These are phyloP conservation scores for Rhizophagus clarus DNA, from an alignment of 192 early-diverging fungal species.

Conservation along the genomic window DNA sequence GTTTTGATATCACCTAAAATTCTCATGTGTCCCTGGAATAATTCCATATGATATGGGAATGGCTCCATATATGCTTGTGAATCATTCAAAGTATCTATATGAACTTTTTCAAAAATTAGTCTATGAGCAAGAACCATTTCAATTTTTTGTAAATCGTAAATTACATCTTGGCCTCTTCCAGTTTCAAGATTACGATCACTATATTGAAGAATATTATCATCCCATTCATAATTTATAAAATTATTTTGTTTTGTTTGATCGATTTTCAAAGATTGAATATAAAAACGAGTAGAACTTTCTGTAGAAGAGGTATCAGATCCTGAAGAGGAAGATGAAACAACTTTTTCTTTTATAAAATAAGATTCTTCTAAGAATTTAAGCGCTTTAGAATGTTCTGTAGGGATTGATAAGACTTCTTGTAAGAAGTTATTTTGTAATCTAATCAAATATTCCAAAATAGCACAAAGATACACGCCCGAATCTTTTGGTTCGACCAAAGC, in stretches of 20 bases:
- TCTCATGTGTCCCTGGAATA: slow-evolving; percentile 23
- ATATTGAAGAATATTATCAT: slow-evolving; percentile 20
- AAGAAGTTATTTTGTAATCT: slow-evolving; percentile 32
- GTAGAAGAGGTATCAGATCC: not conserved
- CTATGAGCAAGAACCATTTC: slow-evolving; percentile 22
- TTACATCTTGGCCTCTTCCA: slow-evolving; percentile 28
- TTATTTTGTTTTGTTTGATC: not conserved
- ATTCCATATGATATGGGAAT: slow-evolving; percentile 32
- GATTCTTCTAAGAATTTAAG: slow-evolving; percentile 19
- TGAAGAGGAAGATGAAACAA: no score
- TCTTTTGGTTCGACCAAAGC: slow-evolving; percentile 21
- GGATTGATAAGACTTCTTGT: slow-evolving; percentile 13
- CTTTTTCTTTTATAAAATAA: not conserved
- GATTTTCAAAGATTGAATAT: not conserved
- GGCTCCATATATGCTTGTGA: not conserved
- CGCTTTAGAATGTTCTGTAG: not conserved
- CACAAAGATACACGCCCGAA: slow-evolving; percentile 9
- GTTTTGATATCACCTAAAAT: slow-evolving; percentile 23
- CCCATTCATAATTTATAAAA: slow-evolving; percentile 17
- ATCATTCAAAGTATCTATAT: slow-evolving; percentile 15
- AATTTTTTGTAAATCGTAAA: slow-evolving; percentile 30
- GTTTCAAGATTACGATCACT: slow-evolving; percentile 17
- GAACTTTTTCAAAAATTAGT: slow-evolving; percentile 28
- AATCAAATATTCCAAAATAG: slow-evolving; percentile 22
- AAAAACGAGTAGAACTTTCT: not conserved